Percentiles rank a stretch among this genome's conserved stretches.
phyloP scores from a whole-genome alignment of 306 rosid genomes.

The Ormosia semicastrata region DNA sequence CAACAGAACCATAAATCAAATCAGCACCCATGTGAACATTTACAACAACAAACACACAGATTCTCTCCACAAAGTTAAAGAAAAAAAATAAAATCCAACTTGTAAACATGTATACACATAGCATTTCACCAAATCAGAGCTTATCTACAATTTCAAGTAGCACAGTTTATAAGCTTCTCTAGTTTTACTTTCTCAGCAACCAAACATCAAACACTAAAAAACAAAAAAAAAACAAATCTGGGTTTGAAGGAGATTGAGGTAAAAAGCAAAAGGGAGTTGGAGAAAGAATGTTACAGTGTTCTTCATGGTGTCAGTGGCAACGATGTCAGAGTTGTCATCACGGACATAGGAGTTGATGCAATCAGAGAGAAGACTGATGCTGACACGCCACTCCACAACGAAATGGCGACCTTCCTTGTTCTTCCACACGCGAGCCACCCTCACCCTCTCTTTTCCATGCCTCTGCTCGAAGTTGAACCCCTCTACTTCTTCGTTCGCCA shows the following conservation, averaged over 20 bases:
- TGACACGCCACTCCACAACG: slow-evolving; percentile 84
- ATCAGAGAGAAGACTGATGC: slow-evolving; percentile 74
- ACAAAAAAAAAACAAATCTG: no score
- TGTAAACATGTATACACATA: no score
- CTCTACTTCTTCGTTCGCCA: slow-evolving; percentile 44
- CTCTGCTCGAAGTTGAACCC: slow-evolving; percentile 75
- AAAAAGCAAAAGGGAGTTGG: neutral
- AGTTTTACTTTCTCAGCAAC: neutral
- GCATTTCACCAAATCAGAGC: neutral
- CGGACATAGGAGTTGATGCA: slow-evolving; percentile 60
- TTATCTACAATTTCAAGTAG: neutral
- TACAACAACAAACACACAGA: neutral
- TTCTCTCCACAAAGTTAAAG: no score
- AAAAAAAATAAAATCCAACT: no score
- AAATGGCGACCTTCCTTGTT: slow-evolving; percentile 50
- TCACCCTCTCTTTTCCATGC: slow-evolving; percentile 83
- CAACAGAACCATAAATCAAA: neutral
- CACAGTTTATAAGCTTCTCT: neutral
- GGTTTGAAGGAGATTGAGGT: neutral
- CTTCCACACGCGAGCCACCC: slow-evolving; percentile 89
- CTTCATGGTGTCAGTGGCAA: slow-evolving; percentile 93
- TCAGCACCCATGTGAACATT: neutral
- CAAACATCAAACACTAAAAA: neutral
- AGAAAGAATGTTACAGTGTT: slow-evolving; percentile 53
- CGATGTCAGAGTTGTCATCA: slow-evolving; percentile 78